phyloP scores from a whole-genome alignment of 192 early-diverging fungal species.

The Backusella morwellensis region DNA sequence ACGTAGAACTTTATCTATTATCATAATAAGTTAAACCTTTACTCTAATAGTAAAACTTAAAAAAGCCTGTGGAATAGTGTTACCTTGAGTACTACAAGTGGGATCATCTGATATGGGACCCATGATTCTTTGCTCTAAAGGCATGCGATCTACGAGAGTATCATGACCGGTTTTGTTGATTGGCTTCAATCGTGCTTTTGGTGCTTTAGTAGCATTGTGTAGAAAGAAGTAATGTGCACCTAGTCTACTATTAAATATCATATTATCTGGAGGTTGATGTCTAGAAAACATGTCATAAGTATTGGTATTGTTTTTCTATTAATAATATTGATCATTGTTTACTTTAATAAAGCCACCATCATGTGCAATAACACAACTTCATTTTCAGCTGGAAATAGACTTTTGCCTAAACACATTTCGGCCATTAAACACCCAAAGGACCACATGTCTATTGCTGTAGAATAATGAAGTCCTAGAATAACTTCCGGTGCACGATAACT shows the following conservation, averaged over 20 bases:
- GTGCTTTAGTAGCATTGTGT: neutral
- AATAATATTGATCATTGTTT: constrained; percentile 4
- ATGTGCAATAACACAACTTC: constrained; percentile 92
- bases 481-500: constrained; percentile 98
- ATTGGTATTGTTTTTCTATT: neutral
- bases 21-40: neutral
- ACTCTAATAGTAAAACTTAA: neutral
- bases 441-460: constrained; percentile 98
- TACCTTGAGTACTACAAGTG: neutral
- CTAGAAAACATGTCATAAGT: neutral
- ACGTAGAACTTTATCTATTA: constrained; percentile 33
- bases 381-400: constrained; percentile 90
- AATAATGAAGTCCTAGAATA: constrained; percentile 87
- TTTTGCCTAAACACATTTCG: constrained; percentile 90
- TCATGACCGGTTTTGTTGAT: neutral
- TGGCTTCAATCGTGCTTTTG: neutral
- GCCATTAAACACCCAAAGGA: constrained; percentile 97
- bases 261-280: constrained; percentile 72
- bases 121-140: neutral
- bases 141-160: neutral
- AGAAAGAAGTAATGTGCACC: neutral
- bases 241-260: constrained; percentile 52
- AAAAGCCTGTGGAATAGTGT: neutral
- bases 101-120: neutral
- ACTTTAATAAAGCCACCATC: constrained; percentile 91